Percentiles rank a stretch among this genome's conserved stretches.
Conservation (phyloP, 345 rosid genomes). For the Aquilaria malaccensis region DNA sequence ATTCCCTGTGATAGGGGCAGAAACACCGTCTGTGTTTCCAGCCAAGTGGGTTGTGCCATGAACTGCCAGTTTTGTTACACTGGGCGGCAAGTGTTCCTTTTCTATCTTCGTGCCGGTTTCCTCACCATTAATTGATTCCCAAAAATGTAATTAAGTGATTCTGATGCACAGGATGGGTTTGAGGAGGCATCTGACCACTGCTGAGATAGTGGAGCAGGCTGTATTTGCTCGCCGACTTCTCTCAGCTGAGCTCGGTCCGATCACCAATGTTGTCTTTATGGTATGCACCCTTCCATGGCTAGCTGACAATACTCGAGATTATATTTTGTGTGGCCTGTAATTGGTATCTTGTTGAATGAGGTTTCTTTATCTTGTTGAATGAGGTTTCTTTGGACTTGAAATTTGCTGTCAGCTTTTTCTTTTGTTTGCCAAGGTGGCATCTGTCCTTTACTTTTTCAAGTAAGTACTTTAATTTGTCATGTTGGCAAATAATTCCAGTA, state of each 20-base stretch:
- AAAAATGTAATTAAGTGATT: neutral
- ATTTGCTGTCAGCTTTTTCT: too few relatives aligned
- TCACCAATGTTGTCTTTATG: constrained; percentile 91
- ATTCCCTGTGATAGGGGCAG: constrained; percentile 89
- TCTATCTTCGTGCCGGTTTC: neutral
- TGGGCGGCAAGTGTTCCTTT: constrained; percentile 48
- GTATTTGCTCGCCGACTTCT: constrained; percentile 63
- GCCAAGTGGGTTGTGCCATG: constrained; percentile 96
- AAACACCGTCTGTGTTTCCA: constrained; percentile 86
- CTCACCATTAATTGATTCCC: neutral
- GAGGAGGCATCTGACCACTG: constrained; percentile 74
- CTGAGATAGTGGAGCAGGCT: constrained; percentile 92
- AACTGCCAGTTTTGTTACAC: constrained; percentile 96
- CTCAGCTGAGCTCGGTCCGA: constrained; percentile 52
- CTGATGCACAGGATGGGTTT: constrained; percentile 67
- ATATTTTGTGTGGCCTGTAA: too few relatives aligned
- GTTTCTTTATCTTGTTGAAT: too few relatives aligned
- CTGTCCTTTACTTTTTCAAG: too few relatives aligned
- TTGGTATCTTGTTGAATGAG: too few relatives aligned
- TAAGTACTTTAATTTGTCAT: too few relatives aligned
- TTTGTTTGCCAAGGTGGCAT: too few relatives aligned
- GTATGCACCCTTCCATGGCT: constrained; percentile 30
- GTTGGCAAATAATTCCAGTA: too few relatives aligned
- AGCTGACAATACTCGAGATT: too few relatives aligned
- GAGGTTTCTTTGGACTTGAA: too few relatives aligned